Percentiles rank a stretch among this genome's conserved stretches.
These are phyloP conservation scores for Penicillium occitanis DNA, from an alignment of 2,329 filamentous ascomycete genomes.

Conservation along the genomic window DNA sequence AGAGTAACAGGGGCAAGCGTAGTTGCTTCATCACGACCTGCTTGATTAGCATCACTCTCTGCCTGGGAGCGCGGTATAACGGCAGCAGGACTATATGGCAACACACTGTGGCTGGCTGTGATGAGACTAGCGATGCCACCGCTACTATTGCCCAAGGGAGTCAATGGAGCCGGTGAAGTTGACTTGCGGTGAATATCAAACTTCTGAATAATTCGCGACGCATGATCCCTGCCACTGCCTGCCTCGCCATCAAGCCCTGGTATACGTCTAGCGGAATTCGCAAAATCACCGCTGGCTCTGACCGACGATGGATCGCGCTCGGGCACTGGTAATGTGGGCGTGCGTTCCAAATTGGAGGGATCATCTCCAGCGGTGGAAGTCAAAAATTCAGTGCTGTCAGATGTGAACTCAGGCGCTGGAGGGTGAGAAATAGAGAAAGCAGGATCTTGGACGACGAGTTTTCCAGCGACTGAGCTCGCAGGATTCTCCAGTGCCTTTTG, in stretches of 20 bases:
- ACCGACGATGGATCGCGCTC: slow-evolving; percentile 58
- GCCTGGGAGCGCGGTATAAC: slow-evolving; percentile 38
- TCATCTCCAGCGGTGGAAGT: slow-evolving; percentile 57
- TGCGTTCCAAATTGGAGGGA: slow-evolving; percentile 55
- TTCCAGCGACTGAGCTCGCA: slow-evolving; percentile 49
- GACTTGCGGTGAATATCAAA: slow-evolving; percentile 84
- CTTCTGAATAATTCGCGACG: slow-evolving; percentile 86
- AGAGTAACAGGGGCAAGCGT: slow-evolving; percentile 78
- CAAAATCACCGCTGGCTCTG: slow-evolving; percentile 72
- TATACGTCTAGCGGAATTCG: slow-evolving; percentile 44
- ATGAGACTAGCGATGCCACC: slow-evolving; percentile 81
- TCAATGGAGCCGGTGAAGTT: slow-evolving; percentile 55
- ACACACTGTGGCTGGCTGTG: slow-evolving; percentile 75
- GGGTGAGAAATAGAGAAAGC: slow-evolving; percentile 93
- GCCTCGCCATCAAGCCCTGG: slow-evolving; percentile 61
- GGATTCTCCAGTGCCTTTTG: slow-evolving; percentile 82
- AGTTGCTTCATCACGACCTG: slow-evolving; percentile 43
- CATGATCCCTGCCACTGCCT: slow-evolving; percentile 75
- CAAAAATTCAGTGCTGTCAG: slow-evolving; percentile 70
- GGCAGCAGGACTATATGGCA: slow-evolving; percentile 61
- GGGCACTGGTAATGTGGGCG: slow-evolving; percentile 65
- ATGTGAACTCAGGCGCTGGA: slow-evolving; percentile 84
- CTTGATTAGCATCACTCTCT: slow-evolving; percentile 38
- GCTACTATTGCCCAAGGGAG: slow-evolving; percentile 48
- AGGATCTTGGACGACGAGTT: slow-evolving; percentile 56